Evolutionary conservation across 352 stramenopile genomes (phyloP), one percentile per base, ranked within the genome.

Genomic region (Phytopythium montanum): DNA sequence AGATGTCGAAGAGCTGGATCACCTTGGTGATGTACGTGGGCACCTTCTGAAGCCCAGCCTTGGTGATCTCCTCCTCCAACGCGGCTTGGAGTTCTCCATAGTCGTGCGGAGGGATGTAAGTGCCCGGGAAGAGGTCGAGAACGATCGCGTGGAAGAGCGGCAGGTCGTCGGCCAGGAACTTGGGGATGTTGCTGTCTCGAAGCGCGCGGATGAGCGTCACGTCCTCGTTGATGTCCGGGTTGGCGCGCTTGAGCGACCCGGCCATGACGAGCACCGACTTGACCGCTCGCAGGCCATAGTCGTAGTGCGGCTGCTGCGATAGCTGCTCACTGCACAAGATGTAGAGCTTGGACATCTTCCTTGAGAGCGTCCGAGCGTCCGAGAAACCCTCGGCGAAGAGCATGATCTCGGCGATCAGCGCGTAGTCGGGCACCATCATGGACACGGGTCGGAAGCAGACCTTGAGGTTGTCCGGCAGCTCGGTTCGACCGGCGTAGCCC

Each of bases 401-500:
- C 92, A 98, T 98, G 62, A 98, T 98, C 69, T 99, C 96, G 38
- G 94, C 92, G 61, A 99, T 99, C 21, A 99, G 61, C 16, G 87
- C 85, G 57, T 97, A 98, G 64, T 98, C 93, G 0, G 94, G 94
- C 18, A 98, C 93, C 92, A 98, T 98, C 95, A 99, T 99, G 19
- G 96, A 96, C 56, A 96, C 97, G 3, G 93, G 95, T 4, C 96
- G 88, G 65, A 99, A 99, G 49, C 97, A 91, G 31, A 96, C 95
- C 60, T 98, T 98, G 19, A 99, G 74, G 65, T 99, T 99, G 59
- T 99, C 96, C 0, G 96, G 96, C n/a, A 99, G 81, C 60, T 98
- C 94, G 2, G 95, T 98, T 33, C 96, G 76, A 21, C 96, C 96
- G 0, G 95, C 96, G 60, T 99, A 99, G 0, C 96, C 96, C 23